Evolutionary conservation across 352 stramenopile genomes (phyloP), one percentile per base, ranked within the genome.

Genomic region (Pythium sukuiense): DNA sequence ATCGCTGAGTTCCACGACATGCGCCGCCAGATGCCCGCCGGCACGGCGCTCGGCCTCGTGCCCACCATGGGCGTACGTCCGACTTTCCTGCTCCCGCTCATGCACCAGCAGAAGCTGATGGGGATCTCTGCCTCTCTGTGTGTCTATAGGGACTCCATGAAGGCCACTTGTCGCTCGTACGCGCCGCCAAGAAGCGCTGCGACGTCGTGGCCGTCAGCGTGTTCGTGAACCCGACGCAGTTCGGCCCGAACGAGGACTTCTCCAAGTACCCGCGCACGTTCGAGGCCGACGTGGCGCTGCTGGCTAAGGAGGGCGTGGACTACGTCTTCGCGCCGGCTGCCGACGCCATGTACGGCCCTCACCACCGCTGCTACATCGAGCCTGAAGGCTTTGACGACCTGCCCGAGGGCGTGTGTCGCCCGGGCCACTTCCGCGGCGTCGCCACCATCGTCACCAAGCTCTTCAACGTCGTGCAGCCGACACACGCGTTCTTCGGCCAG

Each of bases 211-310:
- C 98, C 9, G 90, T 87, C 24, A 99, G 92, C 41, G 93, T 99
- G 43, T 99, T 99, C 76, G 98, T 99, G 14, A 99, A 99, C 76
- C 97, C 97, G 41, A 96, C 95, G 35, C 97, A 99, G 77, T 99
- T 99, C 81, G 96, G 90, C 13, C 92, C 96, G 13, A 92, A 95
- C 54, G 98, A 99, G 76, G 98, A 99, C 80, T 97, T 98, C 65
- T 95, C 97, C 76, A 97, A 97, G 71, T 99, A 99, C 84, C 98
- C 98, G 14, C 86, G 97, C 59, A 96, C 97, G 41, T 88, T 99
- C 16, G 95, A 99, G 68, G 71, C 83, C 61, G 98, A 99, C 76
- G 65, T 98, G 24, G 79, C 89, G 35, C 65, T 97, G 29, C 65
- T 99, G 53, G 52, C 70, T 49, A 65, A 89, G 50, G 77, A 94